Conservation (phyloP, 345 rosid species). For the Trapa bicornis region DNA sequence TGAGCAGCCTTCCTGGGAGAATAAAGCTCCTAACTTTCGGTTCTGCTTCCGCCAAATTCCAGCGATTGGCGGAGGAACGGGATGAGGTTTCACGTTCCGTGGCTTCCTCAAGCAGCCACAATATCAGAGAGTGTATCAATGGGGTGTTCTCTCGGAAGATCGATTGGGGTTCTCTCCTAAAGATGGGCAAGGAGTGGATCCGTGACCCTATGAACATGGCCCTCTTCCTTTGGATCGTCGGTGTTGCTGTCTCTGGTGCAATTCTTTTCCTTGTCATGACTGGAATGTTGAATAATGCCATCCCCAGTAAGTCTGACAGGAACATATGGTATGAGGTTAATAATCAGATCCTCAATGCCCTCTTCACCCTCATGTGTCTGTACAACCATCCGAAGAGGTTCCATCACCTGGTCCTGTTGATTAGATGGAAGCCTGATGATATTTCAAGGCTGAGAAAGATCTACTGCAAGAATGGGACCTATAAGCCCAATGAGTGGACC, state of each 20-base stretch:
- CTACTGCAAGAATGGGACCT: slow-evolving; percentile 79
- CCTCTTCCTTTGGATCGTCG: slow-evolving; percentile 53
- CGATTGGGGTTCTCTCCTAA: slow-evolving; percentile 44
- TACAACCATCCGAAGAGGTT: slow-evolving; percentile 87
- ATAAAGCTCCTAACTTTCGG: slow-evolving; percentile 42
- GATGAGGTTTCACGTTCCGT: slow-evolving; percentile 63
- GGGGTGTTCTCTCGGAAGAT: slow-evolving; percentile 46
- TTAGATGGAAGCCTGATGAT: slow-evolving; percentile 66
- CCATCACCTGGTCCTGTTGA: slow-evolving; percentile 68
- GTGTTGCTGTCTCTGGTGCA: slow-evolving; percentile 84
- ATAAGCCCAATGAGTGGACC: slow-evolving; percentile 82
- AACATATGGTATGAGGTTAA: slow-evolving; percentile 87
- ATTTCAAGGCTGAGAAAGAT: slow-evolving; percentile 53
- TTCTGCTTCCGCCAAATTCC: slow-evolving; percentile 61
- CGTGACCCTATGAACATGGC: slow-evolving; percentile 76
- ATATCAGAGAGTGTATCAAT: slow-evolving; percentile 43
- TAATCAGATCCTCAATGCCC: slow-evolving; percentile 80
- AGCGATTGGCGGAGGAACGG: slow-evolving; percentile 44
- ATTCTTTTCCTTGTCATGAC: slow-evolving; percentile 92
- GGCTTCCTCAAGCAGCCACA: slow-evolving; percentile 29
- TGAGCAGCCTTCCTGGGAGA: slow-evolving; percentile 20
- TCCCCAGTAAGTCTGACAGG: slow-evolving; percentile 61
- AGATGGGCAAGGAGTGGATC: slow-evolving; percentile 64
- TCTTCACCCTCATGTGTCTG: slow-evolving; percentile 88
- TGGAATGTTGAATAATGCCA: slow-evolving; percentile 65